phyloP scores from a whole-genome alignment of 2,329 filamentous ascomycete genomes.

The Lachnellula arida region DNA sequence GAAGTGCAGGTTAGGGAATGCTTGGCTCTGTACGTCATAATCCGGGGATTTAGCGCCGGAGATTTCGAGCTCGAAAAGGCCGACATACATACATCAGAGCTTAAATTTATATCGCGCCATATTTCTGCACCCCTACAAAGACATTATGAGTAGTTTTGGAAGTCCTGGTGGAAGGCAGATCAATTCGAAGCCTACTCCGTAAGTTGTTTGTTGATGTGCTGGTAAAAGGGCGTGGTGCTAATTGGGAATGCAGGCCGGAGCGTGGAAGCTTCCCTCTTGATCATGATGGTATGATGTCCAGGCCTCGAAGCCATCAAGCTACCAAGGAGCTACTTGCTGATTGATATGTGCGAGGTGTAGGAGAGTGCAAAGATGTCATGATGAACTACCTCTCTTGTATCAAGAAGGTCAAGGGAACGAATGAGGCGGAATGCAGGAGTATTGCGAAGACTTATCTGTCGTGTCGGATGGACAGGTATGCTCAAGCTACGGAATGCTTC shows the following conservation, averaged over 20 bases:
- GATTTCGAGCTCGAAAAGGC: not conserved
- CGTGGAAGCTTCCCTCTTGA: constrained; percentile 95
- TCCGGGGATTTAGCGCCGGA: constrained; percentile 5
- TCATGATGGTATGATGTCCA: constrained; percentile 62
- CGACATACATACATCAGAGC: not conserved
- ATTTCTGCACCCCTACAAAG: not conserved
- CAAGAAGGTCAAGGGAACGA: constrained; percentile 76
- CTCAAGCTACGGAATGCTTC: not conserved
- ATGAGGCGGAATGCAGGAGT: constrained; percentile 78
- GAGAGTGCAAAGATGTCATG: constrained; percentile 92
- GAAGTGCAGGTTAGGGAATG: not conserved
- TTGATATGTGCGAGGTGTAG: constrained; percentile 38
- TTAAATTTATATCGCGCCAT: not conserved
- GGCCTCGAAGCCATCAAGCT: not conserved
- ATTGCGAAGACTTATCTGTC: constrained; percentile 84
- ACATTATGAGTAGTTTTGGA: constrained; percentile 60
- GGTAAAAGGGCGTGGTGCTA: not conserved
- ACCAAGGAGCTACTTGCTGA: constrained; percentile 4
- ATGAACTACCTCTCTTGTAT: constrained; percentile 80
- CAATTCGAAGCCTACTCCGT: constrained; percentile 66
- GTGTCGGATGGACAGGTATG: constrained; percentile 92
- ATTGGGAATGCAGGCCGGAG: constrained; percentile 60
- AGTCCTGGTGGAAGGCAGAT: constrained; percentile 62
- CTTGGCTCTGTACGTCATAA: not conserved
- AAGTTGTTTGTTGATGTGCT: constrained; percentile 33